Conservation (phyloP, 257 asterid species). For the Linderniella brevidens region DNA sequence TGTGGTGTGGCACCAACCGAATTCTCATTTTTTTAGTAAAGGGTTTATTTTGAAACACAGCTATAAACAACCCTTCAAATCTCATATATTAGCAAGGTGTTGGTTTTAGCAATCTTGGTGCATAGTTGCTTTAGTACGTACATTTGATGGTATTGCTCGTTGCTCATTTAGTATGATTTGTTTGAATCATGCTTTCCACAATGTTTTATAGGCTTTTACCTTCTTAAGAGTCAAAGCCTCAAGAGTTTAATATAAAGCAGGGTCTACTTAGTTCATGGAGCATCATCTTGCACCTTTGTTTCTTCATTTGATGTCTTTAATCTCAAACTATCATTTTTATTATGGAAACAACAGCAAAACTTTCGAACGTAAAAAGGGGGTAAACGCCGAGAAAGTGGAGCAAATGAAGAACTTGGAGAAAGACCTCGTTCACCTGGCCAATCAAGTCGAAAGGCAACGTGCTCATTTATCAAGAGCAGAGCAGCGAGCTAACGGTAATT, state of each 20-base stretch:
- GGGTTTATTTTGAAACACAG: not conserved
- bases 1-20: not conserved
- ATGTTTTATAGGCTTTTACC: too few relatives aligned
- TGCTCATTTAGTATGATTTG: too few relatives aligned
- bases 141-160: too few relatives aligned
- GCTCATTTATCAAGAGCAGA: slow-evolving; percentile 32
- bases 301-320: slow-evolving; percentile 1
- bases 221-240: too few relatives aligned
- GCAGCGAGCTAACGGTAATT: slow-evolving; percentile 42
- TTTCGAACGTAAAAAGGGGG: slow-evolving; percentile 58
- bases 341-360: slow-evolving; percentile 31
- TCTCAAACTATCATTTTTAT: slow-evolving; percentile 1
- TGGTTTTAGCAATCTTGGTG: not conserved
- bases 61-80: too few relatives aligned
- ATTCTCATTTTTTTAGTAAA: not conserved
- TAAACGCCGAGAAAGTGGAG: slow-evolving; percentile 50
- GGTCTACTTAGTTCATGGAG: not conserved
- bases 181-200: too few relatives aligned
- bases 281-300: not conserved
- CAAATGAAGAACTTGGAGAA: slow-evolving; percentile 52
- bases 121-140: too few relatives aligned
- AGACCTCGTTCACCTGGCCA: slow-evolving; percentile 40
- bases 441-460: slow-evolving; percentile 50
- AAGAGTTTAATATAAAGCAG: too few relatives aligned
- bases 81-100: too few relatives aligned